Conservation (phyloP, 1,284 basidiomycete species). For the Kwoniella shivajii region DNA sequence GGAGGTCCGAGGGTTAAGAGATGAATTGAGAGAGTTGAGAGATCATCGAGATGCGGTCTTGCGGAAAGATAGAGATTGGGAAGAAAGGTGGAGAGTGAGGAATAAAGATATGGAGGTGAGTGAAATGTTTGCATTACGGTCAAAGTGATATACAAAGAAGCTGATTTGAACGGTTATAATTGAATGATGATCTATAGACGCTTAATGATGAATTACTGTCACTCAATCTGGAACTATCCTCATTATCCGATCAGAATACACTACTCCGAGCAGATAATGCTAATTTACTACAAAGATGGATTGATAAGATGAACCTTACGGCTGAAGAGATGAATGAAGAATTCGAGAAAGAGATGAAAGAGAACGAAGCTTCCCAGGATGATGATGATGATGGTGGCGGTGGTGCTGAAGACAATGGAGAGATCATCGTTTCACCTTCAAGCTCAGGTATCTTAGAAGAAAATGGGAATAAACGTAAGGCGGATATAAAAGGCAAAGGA, state of each 20-base stretch:
- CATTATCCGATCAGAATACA: conserved; percentile 83
- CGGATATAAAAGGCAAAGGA: background rate
- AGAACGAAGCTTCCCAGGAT: conserved; percentile 1
- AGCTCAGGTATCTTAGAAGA: background rate
- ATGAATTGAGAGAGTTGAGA: conserved; percentile 82
- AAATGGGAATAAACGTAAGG: background rate
- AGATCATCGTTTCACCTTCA: background rate
- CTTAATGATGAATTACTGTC: conserved; percentile 93
- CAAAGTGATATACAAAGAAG: background rate
- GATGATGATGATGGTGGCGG: background rate
- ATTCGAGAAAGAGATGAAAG: conserved; percentile 45
- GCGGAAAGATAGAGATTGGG: conserved; percentile 62
- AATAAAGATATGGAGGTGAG: conserved; percentile 82
- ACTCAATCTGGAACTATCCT: conserved; percentile 82
- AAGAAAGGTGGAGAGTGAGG: conserved; percentile 83
- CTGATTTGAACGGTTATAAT: background rate
- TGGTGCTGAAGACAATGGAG: background rate
- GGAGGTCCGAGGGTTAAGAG: conserved; percentile 72
- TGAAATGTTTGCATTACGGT: background rate
- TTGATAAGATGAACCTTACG: conserved; percentile 89
- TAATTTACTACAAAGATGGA: conserved; percentile 88
- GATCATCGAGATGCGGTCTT: conserved; percentile 61
- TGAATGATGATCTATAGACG: conserved; percentile 59
- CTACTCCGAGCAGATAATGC: conserved; percentile 89
- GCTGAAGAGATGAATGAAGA: conserved; percentile 93